phyloP scores from a whole-genome alignment of 2,329 filamentous ascomycete species.

The Fusarium protoensiforme region DNA sequence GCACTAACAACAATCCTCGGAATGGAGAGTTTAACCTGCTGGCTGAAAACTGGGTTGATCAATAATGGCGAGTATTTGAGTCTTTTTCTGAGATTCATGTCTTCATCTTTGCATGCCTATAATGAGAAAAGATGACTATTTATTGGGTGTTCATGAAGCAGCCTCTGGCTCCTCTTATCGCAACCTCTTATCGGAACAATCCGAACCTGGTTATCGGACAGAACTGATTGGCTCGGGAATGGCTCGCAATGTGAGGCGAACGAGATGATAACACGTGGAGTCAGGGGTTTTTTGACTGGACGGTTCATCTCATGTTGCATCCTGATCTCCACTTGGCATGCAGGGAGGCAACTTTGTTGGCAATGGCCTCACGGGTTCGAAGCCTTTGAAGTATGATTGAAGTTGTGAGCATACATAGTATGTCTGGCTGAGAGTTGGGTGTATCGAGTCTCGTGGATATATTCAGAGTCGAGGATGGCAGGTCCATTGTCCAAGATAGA shows the following conservation, averaged over 20 bases:
- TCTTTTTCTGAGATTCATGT: not conserved
- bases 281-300: conserved; percentile 24
- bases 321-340: conserved; percentile 18
- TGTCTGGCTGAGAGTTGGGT: not conserved
- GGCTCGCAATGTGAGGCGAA: not conserved
- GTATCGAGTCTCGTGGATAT: not conserved
- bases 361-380: not conserved
- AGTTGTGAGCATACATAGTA: not conserved
- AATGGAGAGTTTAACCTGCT: not conserved
- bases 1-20: not conserved
- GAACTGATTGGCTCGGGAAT: not conserved
- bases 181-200: not conserved
- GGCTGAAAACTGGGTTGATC: not conserved
- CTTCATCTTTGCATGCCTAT: not conserved
- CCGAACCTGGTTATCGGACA: not conserved
- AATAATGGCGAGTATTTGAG: not conserved
- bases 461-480: not conserved
- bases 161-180: not conserved
- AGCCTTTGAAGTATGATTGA: not conserved
- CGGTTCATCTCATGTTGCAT: conserved; percentile 2
- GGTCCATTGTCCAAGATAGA: not conserved
- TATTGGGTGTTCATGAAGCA: not conserved
- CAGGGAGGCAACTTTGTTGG: not conserved
- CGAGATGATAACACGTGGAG: conserved; percentile 19
- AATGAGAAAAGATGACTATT: not conserved